Evolutionary conservation across 192 early-diverging fungal genomes (phyloP).

Genomic region (Coemansia aciculifera): DNA sequence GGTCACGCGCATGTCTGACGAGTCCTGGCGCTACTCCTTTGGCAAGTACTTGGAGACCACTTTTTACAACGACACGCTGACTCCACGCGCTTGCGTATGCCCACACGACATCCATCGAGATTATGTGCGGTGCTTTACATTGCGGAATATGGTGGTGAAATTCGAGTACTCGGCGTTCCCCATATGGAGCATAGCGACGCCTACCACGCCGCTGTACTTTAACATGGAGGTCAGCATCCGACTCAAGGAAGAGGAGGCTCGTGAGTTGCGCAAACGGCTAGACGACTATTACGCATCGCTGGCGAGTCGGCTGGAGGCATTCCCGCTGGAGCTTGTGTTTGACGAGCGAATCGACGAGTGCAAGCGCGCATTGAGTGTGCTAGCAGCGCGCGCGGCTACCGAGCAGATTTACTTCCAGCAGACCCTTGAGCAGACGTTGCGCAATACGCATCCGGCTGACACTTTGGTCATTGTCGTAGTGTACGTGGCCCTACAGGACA

Average conservation of each 20-base stretch:
- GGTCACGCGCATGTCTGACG: constrained; percentile 75
- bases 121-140: constrained; percentile 83
- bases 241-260: constrained; percentile 77
- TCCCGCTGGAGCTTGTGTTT: constrained; percentile 78
- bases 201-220: constrained; percentile 45
- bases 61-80: constrained; percentile 75
- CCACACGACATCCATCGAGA: constrained; percentile 79
- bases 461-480: constrained; percentile 80
- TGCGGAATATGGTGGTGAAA: constrained; percentile 72
- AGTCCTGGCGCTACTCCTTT: constrained; percentile 93
- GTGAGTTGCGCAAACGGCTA: constrained; percentile 66
- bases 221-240: constrained; percentile 61
- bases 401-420: constrained; percentile 85
- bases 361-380: constrained; percentile 68
- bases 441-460: constrained; percentile 75
- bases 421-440: constrained; percentile 78
- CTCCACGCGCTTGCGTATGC: constrained; percentile 71
- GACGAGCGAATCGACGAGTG: constrained; percentile 67
- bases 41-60: constrained; percentile 94
- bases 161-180: constrained; percentile 65
- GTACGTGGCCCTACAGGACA: constrained; percentile 72
- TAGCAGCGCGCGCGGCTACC: constrained; percentile 67
- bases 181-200: constrained; percentile 44
- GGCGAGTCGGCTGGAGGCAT: constrained; percentile 73
- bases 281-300: constrained; percentile 87